Evolutionary conservation across 495 filamentous ascomycete genomes (phyloP), one percentile per base, ranked within the genome.

Genomic region (Geopyxis carbonaria): DNA sequence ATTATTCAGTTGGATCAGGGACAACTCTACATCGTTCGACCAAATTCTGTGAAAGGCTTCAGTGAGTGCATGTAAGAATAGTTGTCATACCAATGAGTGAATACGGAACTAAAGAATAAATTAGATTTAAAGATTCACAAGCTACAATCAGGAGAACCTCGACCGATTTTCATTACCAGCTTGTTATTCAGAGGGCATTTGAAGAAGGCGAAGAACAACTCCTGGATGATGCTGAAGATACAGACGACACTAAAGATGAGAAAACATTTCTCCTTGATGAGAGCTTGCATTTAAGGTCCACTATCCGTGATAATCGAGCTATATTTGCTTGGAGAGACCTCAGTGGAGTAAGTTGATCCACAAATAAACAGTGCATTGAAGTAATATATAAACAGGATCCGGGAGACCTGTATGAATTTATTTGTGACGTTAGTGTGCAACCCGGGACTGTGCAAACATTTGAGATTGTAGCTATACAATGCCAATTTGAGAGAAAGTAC

Each of bases 401-500:
- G 4, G 87, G 85, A 22, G 89, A 97, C 57, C 68, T 95, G 10
- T 95, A 80, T 64, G 87, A 97, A 58, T 95, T 95, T 51, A 78
- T 95, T 45, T 95, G 87, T 60, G 91, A 94, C 57, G 55, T 62
- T 6, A 70, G 70, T 19, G 72, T 78, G 21, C 66, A 73, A 24
- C 62, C 76, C 4, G 67, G 72, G 10, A 78, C 83, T 45, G 78
- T 86, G 7, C 64, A 75, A 15, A 70, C 74, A 5, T 95, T 97
- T 59, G 79, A 86, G 57, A 66, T 76, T 21, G 76, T 82, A 27
- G 84, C 91, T 11, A 67, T 76, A 24, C 76, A 93, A 66, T 95
- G 91, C 57, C 89, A 97, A 57, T 97, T 85, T 76, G 89, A 97
- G 65, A 71, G 91, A 45, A 94, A 92, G 51, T 87, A 80, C 57